Percentiles rank a stretch among this genome's conserved stretches.
Conservation (phyloP, 371 early-diverging fungal genomes). For the Capillidium rhysosporum region DNA sequence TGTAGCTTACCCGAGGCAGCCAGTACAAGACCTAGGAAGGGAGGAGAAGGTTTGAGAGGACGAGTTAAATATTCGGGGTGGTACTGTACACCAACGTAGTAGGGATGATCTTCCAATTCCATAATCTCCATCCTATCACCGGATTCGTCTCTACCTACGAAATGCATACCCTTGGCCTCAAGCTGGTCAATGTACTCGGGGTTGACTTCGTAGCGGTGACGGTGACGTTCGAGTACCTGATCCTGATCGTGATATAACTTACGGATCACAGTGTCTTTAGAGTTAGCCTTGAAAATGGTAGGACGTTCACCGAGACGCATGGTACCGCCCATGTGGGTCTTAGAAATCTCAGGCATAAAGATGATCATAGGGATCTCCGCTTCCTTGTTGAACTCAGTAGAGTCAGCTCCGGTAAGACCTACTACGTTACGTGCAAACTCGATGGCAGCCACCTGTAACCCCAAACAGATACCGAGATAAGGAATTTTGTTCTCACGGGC, state of each 20-base stretch:
- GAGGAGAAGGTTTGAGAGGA: conserved; percentile 80
- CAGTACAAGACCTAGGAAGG: conserved; percentile 82
- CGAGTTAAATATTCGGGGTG: conserved; percentile 98
- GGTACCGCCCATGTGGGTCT: conserved; percentile 87
- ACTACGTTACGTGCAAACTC: conserved; percentile 96
- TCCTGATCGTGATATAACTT: conserved; percentile 43
- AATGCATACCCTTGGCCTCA: conserved; percentile 69
- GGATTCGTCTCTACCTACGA: conserved; percentile 86
- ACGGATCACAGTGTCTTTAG: conserved; percentile 29
- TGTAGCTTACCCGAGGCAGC: conserved; percentile 34
- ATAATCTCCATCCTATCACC: conserved; percentile 95
- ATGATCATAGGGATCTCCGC: conserved; percentile 60
- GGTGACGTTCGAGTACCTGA: conserved; percentile 81
- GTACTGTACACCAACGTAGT: conserved; percentile 94
- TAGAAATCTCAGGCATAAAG: conserved; percentile 92
- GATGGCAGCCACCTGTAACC: conserved; percentile 95
- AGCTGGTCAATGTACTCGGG: conserved; percentile 52
- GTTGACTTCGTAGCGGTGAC: conserved; percentile 99
- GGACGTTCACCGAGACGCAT: conserved; percentile 88
- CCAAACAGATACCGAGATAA: conserved; percentile 97
- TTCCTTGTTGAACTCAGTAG: conserved; percentile 65
- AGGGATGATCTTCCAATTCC: conserved; percentile 85
- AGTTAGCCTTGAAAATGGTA: conserved; percentile 57
- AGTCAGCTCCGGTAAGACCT: conserved; percentile 64
- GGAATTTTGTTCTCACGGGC: conserved; percentile 97